Conservation (phyloP, 352 stramenopile species). For the Globisporangium barbulae region DNA sequence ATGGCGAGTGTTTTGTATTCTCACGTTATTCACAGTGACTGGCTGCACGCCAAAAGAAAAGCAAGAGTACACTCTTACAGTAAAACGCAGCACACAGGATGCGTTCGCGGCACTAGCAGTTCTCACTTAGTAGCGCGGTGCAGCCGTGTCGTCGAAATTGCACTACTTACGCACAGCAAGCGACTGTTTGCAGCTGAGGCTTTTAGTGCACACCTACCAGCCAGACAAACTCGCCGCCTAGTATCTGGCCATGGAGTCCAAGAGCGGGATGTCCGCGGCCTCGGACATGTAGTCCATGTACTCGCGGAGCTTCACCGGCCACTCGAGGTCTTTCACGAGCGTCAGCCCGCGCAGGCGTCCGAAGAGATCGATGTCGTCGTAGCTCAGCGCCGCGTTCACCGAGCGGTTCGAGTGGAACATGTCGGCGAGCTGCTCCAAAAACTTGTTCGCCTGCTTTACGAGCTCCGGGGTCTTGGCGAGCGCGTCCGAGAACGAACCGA, state of each 20-base stretch:
- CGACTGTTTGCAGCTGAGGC: background rate
- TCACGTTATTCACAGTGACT: too few relatives aligned
- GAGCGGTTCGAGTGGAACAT: constrained; percentile 43
- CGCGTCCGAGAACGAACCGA: constrained; percentile 36
- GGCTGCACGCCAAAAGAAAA: background rate
- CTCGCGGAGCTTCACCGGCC: constrained; percentile 38
- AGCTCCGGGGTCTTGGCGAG: constrained; percentile 41
- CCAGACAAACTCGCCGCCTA: background rate
- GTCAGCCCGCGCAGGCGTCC: constrained; percentile 40
- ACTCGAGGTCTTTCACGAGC: constrained; percentile 43
- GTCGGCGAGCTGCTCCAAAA: constrained; percentile 27
- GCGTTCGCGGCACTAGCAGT: too few relatives aligned
- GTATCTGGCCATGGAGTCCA: constrained; percentile 36
- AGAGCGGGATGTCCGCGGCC: constrained; percentile 32
- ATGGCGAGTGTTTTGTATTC: too few relatives aligned
- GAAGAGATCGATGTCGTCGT: constrained; percentile 59
- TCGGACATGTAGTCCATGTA: constrained; percentile 44
- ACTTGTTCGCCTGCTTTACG: constrained; percentile 31
- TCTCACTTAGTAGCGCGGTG: too few relatives aligned
- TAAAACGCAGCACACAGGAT: too few relatives aligned
- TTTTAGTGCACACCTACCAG: background rate
- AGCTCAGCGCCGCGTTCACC: constrained; percentile 43
- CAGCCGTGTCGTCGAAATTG: too few relatives aligned
- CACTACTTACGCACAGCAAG: background rate
- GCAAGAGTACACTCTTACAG: background rate